These are phyloP conservation scores for Colletotrichum theobromicola DNA, from an alignment of 2,329 filamentous ascomycete genomes.

Conservation along the genomic window DNA sequence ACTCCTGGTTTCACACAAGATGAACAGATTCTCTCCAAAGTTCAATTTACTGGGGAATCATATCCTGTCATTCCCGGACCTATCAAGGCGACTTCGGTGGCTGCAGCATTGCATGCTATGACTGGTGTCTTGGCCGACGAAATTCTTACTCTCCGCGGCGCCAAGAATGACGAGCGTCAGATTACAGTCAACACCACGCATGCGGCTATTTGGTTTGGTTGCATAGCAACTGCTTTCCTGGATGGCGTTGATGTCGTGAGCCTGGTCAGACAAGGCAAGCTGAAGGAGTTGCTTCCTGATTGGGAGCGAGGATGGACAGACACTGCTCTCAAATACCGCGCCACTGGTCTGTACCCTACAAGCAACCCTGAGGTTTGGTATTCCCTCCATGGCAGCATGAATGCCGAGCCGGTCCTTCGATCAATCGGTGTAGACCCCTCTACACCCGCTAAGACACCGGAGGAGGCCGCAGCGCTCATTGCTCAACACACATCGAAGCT, in stretches of 20 bases:
- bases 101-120: constrained; percentile 39
- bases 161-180: constrained; percentile 23
- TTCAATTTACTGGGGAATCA: constrained; percentile 33
- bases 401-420: constrained; percentile 45
- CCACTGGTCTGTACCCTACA: constrained; percentile 53
- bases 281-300: constrained; percentile 4
- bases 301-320: constrained; percentile 15
- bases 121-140: constrained; percentile 38
- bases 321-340: constrained; percentile 40
- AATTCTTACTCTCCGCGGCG: constrained; percentile 36
- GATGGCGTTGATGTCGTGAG: constrained; percentile 6
- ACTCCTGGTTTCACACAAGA: constrained; percentile 39
- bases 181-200: constrained; percentile 53
- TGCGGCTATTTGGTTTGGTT: constrained; percentile 39
- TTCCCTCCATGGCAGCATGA: constrained; percentile 54
- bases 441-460: not conserved
- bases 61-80: constrained; percentile 38
- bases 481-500: not conserved
- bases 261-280: constrained; percentile 4
- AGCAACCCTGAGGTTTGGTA: constrained; percentile 51
- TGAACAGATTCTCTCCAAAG: constrained; percentile 29
- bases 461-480: constrained; percentile 4
- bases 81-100: constrained; percentile 36
- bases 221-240: constrained; percentile 6
- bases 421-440: constrained; percentile 47